Conservation (phyloP, 805 yeast genomes). For the Kodamaea leandrae region DNA sequence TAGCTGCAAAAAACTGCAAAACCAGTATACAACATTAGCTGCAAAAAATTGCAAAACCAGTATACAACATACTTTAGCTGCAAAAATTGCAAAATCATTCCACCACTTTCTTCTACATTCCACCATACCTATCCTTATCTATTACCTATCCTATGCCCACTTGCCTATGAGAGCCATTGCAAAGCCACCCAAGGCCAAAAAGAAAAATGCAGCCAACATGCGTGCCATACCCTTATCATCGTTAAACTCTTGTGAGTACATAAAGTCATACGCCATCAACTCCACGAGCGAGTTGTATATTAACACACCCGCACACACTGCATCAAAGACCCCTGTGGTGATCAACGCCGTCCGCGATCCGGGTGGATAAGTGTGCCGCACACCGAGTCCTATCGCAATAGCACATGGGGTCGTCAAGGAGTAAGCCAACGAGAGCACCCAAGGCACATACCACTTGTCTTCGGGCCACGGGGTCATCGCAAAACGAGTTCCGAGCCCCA, state of each 20-base stretch:
- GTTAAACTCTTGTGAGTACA: constrained; percentile 42
- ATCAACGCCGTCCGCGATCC: constrained; percentile 57
- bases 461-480: constrained; percentile 27
- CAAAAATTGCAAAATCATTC: too few relatives aligned
- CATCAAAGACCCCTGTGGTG: constrained; percentile 70
- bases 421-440: constrained; percentile 29
- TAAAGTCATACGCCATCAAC: constrained; percentile 74
- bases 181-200: constrained; percentile 27
- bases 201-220: constrained; percentile 24
- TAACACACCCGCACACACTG: constrained; percentile 75
- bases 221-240: constrained; percentile 18
- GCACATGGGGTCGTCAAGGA: constrained; percentile 67
- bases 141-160: constrained; percentile 27
- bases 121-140: not conserved
- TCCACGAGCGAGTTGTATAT: constrained; percentile 77
- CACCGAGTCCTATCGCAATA: constrained; percentile 76
- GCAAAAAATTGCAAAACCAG: too few relatives aligned
- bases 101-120: too few relatives aligned
- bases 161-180: constrained; percentile 34
- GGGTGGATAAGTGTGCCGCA: constrained; percentile 59
- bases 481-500: constrained; percentile 32
- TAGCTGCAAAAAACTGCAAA: too few relatives aligned
- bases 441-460: constrained; percentile 45
- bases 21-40: too few relatives aligned
- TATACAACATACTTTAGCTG: too few relatives aligned